These are phyloP conservation scores for Diutina siamensis DNA, from an alignment of 1,139 yeast species.

Conservation along the genomic window DNA sequence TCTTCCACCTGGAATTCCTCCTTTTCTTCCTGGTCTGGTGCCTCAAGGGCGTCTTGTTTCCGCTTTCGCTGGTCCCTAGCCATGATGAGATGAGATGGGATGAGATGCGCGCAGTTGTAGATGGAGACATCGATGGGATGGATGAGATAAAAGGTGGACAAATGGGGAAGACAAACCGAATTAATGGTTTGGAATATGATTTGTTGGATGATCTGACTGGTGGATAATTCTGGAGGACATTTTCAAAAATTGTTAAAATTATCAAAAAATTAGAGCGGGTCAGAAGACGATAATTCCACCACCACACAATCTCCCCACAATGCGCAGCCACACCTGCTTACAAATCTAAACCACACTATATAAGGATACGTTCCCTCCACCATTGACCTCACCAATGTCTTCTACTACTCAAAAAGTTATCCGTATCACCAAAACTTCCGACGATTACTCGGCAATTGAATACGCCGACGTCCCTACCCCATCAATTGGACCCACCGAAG, in stretches of 20 bases:
- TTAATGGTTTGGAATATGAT: too few species aligned
- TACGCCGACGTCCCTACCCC: conserved; percentile 53
- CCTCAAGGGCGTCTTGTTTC: background rate
- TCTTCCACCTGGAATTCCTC: background rate
- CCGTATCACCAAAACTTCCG: conserved; percentile 44
- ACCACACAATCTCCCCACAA: too few species aligned
- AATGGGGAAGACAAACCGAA: background rate
- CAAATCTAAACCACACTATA: background rate
- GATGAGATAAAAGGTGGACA: background rate
- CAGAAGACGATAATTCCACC: too few species aligned
- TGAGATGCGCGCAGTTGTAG: background rate
- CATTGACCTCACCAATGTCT: background rate
- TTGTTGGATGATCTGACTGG: too few species aligned
- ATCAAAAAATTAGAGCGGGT: too few species aligned
- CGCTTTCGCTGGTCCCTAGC: conserved; percentile 5
- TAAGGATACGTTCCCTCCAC: background rate
- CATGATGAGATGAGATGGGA: conserved; percentile 4
- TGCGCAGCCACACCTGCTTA: background rate
- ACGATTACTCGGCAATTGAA: conserved; percentile 21
- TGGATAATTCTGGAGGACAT: too few species aligned
- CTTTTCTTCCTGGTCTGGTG: background rate
- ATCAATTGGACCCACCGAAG: conserved; percentile 35
- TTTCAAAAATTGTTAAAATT: too few species aligned
- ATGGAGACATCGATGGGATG: background rate
- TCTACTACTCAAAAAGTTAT: conserved; percentile 48